Evolutionary conservation across 805 yeast species (phyloP), one percentile per base, ranked within the genome.

Genomic region (Yueomyces sp.): DNA sequence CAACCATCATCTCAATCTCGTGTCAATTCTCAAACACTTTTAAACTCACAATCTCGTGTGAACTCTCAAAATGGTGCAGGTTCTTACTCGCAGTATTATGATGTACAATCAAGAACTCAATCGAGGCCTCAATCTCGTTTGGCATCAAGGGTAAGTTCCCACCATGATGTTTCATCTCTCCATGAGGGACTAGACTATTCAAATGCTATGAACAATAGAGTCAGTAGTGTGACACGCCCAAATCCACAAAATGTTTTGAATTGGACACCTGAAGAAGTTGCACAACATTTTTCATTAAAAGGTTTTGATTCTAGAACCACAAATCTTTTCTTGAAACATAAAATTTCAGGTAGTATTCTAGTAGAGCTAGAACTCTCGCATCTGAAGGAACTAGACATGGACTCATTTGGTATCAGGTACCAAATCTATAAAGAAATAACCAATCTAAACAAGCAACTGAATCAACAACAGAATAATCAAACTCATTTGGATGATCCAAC

Each of bases 371-470:
- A 90, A 55, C 69, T 90, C 47, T 73, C 85, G 2, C 82, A 84
- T 55, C 70, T 92, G 55, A 92, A 90, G 60, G 98, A 92, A 60
- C 68, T 92, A 46, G 97, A 87, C 43, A 92, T 92, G 42, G 71
- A 78, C 39, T 84, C 95, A 3, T 92, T 92, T 66, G 99, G 99
- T 28, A 86, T 95, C 0, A 73, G 99, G 48, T 92, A 87, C 62
- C 95, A 87, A 60, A 75, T 92, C 37, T 79, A 77, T 61, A 87
- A 85, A 56, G 94, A 85, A 57, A 90, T 92, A 54, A 92, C 85
- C 58, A 74, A 77, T 36, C 65, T 84, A 52, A 59, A 59, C 41
- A 59, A 56, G 31, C 9, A 31, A 4, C 48, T 36, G 9, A 27
- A 30, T 9, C 26, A 32, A 2, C 36, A 37, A 3, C 38, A 42